Base-by-base conservation (phyloP, 768 basidiomycete species). In the Nevesoporus exiguus region DNA sequence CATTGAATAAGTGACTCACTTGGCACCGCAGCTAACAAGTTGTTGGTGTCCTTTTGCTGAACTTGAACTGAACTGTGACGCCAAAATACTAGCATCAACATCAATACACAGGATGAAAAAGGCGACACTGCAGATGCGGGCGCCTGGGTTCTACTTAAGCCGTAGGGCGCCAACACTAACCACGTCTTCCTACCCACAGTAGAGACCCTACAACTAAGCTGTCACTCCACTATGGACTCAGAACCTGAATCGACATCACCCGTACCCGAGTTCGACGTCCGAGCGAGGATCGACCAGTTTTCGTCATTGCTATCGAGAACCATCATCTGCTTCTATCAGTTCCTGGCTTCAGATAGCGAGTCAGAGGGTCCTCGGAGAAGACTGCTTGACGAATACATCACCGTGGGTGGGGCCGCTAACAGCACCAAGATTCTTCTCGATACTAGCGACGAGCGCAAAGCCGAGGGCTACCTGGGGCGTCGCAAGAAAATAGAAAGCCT, bases 341-440 rank as follows among this genome's bases (percentile, higher is more conserved):
- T 68, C 55, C 24, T 66, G n/a, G 59, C 66, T 24, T 68, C 66
- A 21, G 66, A 66, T 24, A 49, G 47, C 24, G 57, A 64, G 5
- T 62, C 64, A 17, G 61, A 66, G 42, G 56, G 36, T 34, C 59
- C 55, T 33, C 61, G 66, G 31, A 56, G 61, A 47, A 48, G 45
- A 14, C 42, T 68, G 10, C 59, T 68, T 21, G 66, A 66, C 19
- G 66, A 68, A 37, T 61, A 68, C 55, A 64, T 66, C 52, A 61
- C 64, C 22, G 59, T 66, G 29, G 66, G 66, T 25, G 66, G 66
- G 15, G 51, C 61, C 10, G 61, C 64, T 10, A 68, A 58, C 33
- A 63, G 61, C 17, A 63, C 56, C 36, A 66, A 61, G 50, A 54
- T 63, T 21, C 61, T 63, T 40, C 61, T 66, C 22, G 64, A 66